Base-by-base conservation (phyloP, 1,139 yeast species). In the Yamadazyma pseudoaaseri region DNA sequence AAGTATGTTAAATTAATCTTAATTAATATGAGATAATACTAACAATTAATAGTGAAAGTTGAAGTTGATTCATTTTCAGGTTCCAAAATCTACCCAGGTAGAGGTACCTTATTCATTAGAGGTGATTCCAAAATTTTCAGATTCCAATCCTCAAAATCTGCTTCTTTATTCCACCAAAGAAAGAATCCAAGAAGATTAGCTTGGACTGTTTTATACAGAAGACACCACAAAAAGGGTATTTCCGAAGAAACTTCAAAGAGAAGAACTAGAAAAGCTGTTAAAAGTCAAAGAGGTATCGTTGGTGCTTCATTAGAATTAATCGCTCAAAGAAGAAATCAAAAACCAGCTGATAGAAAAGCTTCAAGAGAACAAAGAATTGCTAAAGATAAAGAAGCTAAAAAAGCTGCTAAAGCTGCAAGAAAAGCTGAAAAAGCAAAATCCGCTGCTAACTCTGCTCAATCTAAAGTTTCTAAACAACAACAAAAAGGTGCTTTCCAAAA, bases 171-270 rank as follows among this genome's bases (percentile, higher is more conserved):
- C 95, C 82, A 83, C 67, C 99, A 94, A 81, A 89, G 97, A 84
- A 92, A 92, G 95, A 92, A 94, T 90, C 99, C 98, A 77, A 89
- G 98, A 83, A 86, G 96, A 83, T 82, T 92, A 68, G 84, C 97
- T 54, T 92, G 99, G 99, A 92, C 99, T 56, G 97, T 90, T 65
- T 82, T 92, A 62, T 92, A 79, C 92, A 92, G 99, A 84, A 86
- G 96, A 79, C 96, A 90, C 79, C 97, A 92, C 95, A 90, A 87
- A 86, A 92, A 92, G 80, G 99, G 99, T 80, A 81, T 90, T 66
- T 82, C 97, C 64, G 98, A 92, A 81, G 98, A 92, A 79, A 85
- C 86, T 55, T 62, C 94, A 71, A 94, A 89, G 86, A 94, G 86
- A 86, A 87, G 96, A 77, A 57, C 94, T 60, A 92, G 97, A 82